Evolutionary conservation across 2,329 filamentous ascomycete genomes (phyloP), one percentile per base, ranked within the genome.

Genomic region (Xylaria multiplex): DNA sequence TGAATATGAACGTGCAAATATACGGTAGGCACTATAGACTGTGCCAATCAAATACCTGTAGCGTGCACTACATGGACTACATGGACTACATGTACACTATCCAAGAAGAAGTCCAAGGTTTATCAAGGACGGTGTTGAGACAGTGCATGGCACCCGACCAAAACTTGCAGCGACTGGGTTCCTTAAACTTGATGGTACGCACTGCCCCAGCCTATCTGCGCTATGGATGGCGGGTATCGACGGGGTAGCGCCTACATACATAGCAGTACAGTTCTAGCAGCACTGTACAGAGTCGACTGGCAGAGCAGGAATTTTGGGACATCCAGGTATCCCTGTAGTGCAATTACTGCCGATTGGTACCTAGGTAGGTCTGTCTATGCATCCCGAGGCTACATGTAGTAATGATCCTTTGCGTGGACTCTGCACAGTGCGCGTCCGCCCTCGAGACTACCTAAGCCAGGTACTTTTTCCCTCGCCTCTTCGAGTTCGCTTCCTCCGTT

Each of bases 381-480:
- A 49, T 19, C 19, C 27, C 5, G 27, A 35, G 52, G 57, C 49
- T 22, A 61, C 58, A 45, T 54, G 49, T 53, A 54, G 62, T 50
- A 59, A 59, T 53, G 56, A 22, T 48, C 42, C 35, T 37, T 30
- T 37, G 43, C 16, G 50, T 49, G 52, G 53, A 13, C 16, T 14
- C 2, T 30, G 5, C 13, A 66, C 64, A 62, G 64, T 66, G 64
- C 54, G 59, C 14, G 1, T 19, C 35, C 48, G 2, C 5, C n/a
- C 8, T 40, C 32, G n/a, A 43, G 54, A 22, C 19, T 54, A 24
- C 19, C 19, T 19, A 19, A 19, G 37, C 19, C 42, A 42, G 35
- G 52, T 58, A 49, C 53, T 22, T 60, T 61, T 62, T 43, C 56
- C 42, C 48, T 65, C 63, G 63, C 63, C 54, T 62, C 64, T 22